Conservation (phyloP, 1,139 yeast genomes). For the Kodamaea anthophila region DNA sequence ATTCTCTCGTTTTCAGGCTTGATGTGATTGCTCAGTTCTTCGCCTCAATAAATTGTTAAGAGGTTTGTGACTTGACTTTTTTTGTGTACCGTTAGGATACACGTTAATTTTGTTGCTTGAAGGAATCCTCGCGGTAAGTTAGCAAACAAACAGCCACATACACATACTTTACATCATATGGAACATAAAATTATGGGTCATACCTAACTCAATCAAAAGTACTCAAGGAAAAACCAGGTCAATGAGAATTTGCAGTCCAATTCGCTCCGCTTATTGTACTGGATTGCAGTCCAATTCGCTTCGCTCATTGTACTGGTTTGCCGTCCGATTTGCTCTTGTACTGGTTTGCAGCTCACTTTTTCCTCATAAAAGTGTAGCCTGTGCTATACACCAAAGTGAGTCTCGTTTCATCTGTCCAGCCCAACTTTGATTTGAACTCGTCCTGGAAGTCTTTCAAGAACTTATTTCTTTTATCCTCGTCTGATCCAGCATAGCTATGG, state of each 20-base stretch:
- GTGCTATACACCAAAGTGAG: conserved; percentile 35
- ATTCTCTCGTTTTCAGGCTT: no score
- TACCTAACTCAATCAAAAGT: no score
- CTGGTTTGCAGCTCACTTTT: conserved; percentile 6
- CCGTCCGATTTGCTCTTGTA: not conserved
- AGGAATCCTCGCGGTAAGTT: no score
- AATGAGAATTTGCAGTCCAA: not conserved
- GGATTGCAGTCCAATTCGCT: not conserved
- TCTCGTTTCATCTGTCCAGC: conserved; percentile 25
- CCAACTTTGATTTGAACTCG: conserved; percentile 25
- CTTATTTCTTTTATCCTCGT: conserved; percentile 20
- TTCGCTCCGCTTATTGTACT: not conserved
- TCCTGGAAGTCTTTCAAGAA: conserved; percentile 17
- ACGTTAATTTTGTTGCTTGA: no score
- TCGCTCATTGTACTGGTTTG: not conserved
- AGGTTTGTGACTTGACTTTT: no score
- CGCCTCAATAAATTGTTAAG: no score
- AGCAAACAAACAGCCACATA: no score
- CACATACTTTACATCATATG: no score
- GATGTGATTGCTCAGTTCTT: no score
- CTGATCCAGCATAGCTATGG: conserved; percentile 26
- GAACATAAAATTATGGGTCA: no score
- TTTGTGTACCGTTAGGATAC: no score
- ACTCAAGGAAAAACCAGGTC: not conserved
- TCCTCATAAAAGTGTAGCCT: conserved; percentile 33